Evolutionary conservation across 306 rosid genomes (phyloP).

Genomic region (Vigna mungo): DNA sequence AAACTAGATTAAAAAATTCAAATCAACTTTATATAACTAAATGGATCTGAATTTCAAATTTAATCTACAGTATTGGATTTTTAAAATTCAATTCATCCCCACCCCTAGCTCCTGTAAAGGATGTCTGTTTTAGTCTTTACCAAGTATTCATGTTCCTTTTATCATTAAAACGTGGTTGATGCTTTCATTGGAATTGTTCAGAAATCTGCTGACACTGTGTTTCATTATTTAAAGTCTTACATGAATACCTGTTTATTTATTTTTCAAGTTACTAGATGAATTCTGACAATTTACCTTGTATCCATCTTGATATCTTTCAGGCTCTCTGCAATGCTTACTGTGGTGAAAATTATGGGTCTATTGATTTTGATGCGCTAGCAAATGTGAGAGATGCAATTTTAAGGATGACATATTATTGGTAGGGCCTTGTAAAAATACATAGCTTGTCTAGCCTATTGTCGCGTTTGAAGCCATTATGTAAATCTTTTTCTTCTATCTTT

Average conservation of each 20-base stretch:
- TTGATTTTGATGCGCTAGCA: conserved; percentile 72
- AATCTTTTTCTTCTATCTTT: conserved; percentile 2
- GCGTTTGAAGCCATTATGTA: conserved; percentile 28
- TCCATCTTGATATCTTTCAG: conserved; percentile 52
- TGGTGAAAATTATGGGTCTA: conserved; percentile 87
- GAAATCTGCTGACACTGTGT: conserved; percentile 29
- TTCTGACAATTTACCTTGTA: conserved; percentile 42
- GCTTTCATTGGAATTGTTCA: conserved; percentile 25
- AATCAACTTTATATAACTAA: too few species aligned
- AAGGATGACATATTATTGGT: conserved; percentile 99
- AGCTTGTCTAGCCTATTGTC: conserved; percentile 4
- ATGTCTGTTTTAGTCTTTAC: conserved; percentile 35
- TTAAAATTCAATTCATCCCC: too few species aligned
- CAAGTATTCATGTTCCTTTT: too few species aligned
- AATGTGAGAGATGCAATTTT: conserved; percentile 90
- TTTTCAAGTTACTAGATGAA: conserved; percentile 20
- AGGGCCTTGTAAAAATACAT: conserved; percentile 37
- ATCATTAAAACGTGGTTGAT: not conserved
- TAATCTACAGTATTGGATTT: too few species aligned
- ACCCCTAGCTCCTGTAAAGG: not conserved
- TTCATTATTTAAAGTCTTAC: conserved; percentile 7
- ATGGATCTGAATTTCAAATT: too few species aligned
- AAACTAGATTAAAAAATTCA: too few species aligned
- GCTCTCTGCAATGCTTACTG: conserved; percentile 84
- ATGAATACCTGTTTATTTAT: not conserved